phyloP scores from a whole-genome alignment of 352 stramenopile species.

The Phytophthora lateralis region DNA sequence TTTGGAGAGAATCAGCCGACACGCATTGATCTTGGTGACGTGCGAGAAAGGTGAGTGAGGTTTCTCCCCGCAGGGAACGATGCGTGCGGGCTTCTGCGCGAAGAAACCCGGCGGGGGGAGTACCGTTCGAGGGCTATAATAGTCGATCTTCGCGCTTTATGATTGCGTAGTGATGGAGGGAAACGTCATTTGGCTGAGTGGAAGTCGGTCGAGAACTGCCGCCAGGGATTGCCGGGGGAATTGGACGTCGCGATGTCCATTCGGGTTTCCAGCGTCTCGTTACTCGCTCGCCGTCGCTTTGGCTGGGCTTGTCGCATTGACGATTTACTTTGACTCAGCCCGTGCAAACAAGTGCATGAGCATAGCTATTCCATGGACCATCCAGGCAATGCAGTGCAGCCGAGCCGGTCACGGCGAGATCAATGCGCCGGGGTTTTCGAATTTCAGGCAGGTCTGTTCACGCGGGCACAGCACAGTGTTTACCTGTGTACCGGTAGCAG shows the following conservation, averaged over 20 bases:
- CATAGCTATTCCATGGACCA: not conserved
- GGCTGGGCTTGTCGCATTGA: too few species aligned
- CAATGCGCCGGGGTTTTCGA: constrained; percentile 5
- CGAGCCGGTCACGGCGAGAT: not conserved
- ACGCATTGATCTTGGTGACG: not conserved
- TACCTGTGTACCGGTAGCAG: not conserved
- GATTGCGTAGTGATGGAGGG: constrained; percentile 21
- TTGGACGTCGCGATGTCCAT: too few species aligned
- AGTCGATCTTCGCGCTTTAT: constrained; percentile 3
- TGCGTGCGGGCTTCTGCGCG: not conserved
- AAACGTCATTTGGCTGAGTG: constrained; percentile 6
- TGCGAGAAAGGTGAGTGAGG: not conserved
- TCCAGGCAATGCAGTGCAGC: not conserved
- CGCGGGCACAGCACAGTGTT: not conserved
- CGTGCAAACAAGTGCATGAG: not conserved
- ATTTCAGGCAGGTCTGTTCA: constrained; percentile 12
- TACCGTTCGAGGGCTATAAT: too few species aligned
- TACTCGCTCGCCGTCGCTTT: not conserved
- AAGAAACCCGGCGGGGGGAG: not conserved
- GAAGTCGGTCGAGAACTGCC: constrained; percentile 1
- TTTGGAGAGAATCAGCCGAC: not conserved
- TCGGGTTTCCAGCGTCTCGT: too few species aligned
- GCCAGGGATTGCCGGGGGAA: not conserved
- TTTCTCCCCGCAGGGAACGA: not conserved
- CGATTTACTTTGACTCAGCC: not conserved